phyloP scores from a whole-genome alignment of 2,329 filamentous ascomycete species.

The Lasiodiplodia hormozganensis region DNA sequence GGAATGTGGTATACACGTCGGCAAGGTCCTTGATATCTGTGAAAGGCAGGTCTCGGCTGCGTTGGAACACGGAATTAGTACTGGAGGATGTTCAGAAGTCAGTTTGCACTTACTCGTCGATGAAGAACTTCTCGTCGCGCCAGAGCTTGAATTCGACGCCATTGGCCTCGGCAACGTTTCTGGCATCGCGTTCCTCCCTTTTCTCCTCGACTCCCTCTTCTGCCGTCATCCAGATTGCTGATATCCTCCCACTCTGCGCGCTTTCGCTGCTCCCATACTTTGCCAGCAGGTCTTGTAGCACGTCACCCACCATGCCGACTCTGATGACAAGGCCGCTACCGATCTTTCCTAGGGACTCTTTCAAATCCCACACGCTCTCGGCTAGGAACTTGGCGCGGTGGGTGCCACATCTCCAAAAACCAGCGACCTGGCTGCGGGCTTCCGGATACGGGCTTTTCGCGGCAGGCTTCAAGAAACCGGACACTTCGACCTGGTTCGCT shows the following conservation, averaged over 20 bases:
- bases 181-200: conserved; percentile 66
- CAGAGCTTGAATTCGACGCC: conserved; percentile 69
- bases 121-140: conserved; percentile 78
- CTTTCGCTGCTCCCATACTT: conserved; percentile 39
- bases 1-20: conserved; percentile 77
- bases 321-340: conserved; percentile 67
- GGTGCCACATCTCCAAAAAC: conserved; percentile 76
- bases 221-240: conserved; percentile 66
- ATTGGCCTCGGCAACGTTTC: conserved; percentile 59
- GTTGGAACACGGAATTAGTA: neutral
- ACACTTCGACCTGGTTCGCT: conserved; percentile 75
- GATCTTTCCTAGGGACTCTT: conserved; percentile 64
- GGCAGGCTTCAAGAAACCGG: conserved; percentile 66
- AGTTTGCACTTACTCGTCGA: conserved; percentile 72
- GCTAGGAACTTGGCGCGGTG: conserved; percentile 75
- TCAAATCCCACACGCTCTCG: conserved; percentile 76
- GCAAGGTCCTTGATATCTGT: conserved; percentile 66
- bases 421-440: conserved; percentile 68
- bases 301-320: conserved; percentile 66
- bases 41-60: conserved; percentile 71
- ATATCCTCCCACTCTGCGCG: conserved; percentile 54
- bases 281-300: conserved; percentile 65
- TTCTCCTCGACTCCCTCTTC: conserved; percentile 75
- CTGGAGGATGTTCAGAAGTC: neutral
- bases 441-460: conserved; percentile 69